A percentile compares a stretch with the other conserved stretches of the same genome.
Conservation (phyloP, 2,329 filamentous ascomycete species). For the Pseudogymnoascus sp. region DNA sequence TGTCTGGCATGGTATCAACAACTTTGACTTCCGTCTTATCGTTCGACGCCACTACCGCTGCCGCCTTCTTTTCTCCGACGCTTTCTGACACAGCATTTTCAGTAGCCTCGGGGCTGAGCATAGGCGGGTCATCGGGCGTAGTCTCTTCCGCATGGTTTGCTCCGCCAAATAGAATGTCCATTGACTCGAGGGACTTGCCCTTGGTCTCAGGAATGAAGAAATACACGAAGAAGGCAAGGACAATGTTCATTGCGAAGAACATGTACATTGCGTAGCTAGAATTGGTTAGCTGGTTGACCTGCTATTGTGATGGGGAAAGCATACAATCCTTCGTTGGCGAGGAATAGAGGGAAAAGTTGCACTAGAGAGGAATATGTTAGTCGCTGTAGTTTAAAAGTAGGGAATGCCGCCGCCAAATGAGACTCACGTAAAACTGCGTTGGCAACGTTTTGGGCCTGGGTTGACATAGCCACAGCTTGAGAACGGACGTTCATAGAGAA, state of each 20-base stretch:
- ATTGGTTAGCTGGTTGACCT: conserved; percentile 21
- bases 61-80: background rate
- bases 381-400: background rate
- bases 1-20: background rate
- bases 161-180: conserved; percentile 26
- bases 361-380: background rate
- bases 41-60: background rate
- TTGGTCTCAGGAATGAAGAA: conserved; percentile 27
- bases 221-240: conserved; percentile 26
- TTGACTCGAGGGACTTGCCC: conserved; percentile 17
- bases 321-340: conserved; percentile 33
- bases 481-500: conserved; percentile 28
- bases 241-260: conserved; percentile 31
- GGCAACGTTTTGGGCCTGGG: background rate
- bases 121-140: background rate
- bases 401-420: background rate
- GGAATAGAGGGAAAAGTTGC: conserved; percentile 23
- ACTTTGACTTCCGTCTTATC: background rate
- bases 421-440: conserved; percentile 1
- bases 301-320: conserved; percentile 30
- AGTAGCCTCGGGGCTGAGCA: background rate
- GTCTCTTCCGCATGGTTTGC: background rate
- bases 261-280: conserved; percentile 28
- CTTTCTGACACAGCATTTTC: background rate
- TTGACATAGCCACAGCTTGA: conserved; percentile 16